phyloP scores from a whole-genome alignment of 176 grass and related monocot species.

The Ananas comosus region DNA sequence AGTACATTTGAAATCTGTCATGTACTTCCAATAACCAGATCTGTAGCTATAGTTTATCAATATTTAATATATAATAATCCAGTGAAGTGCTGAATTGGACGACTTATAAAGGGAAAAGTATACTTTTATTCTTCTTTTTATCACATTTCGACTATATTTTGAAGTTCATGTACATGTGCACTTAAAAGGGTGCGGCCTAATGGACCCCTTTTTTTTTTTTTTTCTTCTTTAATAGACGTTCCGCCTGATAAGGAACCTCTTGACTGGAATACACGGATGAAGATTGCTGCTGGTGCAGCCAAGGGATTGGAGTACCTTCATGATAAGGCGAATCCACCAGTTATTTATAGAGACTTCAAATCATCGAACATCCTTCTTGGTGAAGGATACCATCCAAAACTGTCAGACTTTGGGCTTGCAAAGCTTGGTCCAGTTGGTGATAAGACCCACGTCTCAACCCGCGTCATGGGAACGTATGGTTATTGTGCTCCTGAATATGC shows the following conservation, averaged over 20 bases:
- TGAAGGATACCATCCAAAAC: constrained; percentile 69
- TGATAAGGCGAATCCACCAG: constrained; percentile 73
- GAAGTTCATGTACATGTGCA: background rate
- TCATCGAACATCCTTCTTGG: constrained; percentile 88
- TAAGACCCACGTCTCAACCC: constrained; percentile 87
- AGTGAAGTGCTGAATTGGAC: too few species aligned
- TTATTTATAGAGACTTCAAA: constrained; percentile 90
- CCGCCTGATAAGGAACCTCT: constrained; percentile 75
- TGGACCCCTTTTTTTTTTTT: background rate
- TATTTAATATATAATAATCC: too few species aligned
- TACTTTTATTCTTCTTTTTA: constrained; percentile 1
- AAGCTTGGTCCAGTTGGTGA: constrained; percentile 91
- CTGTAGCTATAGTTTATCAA: too few species aligned
- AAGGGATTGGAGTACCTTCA: constrained; percentile 88
- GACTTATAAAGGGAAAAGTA: background rate
- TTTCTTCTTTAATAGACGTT: constrained; percentile 41
- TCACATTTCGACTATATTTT: background rate
- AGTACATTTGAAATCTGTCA: too few species aligned
- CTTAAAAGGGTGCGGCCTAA: background rate
- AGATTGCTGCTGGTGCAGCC: constrained; percentile 88
- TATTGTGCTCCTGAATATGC: constrained; percentile 96
- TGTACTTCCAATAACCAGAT: too few species aligned
- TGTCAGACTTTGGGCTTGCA: constrained; percentile 85
- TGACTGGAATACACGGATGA: constrained; percentile 87
- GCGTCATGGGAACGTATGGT: constrained; percentile 85